Evolutionary conservation across 768 basidiomycete genomes (phyloP).

Genomic region (Obba rivulosa): DNA sequence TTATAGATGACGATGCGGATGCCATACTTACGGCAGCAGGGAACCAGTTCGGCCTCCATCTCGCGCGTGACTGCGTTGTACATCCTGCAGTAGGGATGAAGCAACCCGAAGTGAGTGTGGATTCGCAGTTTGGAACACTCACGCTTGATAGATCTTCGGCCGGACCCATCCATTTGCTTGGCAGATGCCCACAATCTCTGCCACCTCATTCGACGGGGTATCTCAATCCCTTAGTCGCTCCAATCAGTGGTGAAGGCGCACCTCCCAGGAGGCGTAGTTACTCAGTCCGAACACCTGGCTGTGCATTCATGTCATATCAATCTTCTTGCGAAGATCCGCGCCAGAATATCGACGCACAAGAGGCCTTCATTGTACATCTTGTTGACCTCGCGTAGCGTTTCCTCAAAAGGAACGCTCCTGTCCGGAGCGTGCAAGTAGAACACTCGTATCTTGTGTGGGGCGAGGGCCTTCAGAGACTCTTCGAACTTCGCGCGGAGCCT

Average conservation of each 20-base stretch:
- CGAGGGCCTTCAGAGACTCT: constrained; percentile 40
- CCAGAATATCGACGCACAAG: constrained; percentile 36
- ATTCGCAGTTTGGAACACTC: constrained; percentile 18
- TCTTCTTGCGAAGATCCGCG: not conserved
- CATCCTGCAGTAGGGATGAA: constrained; percentile 22
- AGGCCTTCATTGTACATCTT: constrained; percentile 52
- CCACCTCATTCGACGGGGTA: constrained; percentile 30
- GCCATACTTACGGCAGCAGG: constrained; percentile 53
- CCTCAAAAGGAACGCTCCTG: constrained; percentile 49
- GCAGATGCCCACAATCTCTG: constrained; percentile 55
- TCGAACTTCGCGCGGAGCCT: constrained; percentile 40
- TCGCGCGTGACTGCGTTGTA: constrained; percentile 45
- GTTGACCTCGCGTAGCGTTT: constrained; percentile 48
- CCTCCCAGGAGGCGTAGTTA: constrained; percentile 56
- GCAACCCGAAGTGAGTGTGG: not conserved
- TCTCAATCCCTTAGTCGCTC: not conserved
- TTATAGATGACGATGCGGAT: constrained; percentile 54
- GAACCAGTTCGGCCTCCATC: constrained; percentile 46
- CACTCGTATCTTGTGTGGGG: constrained; percentile 40
- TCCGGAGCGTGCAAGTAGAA: constrained; percentile 62
- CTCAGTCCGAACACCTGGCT: constrained; percentile 61
- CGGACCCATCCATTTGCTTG: constrained; percentile 46
- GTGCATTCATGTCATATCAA: not conserved
- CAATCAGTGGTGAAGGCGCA: constrained; percentile 11
- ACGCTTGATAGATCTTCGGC: constrained; percentile 55